Evolutionary conservation across 78 protist genomes (phyloP).

Genomic region (Speleostelium caveatum): DNA sequence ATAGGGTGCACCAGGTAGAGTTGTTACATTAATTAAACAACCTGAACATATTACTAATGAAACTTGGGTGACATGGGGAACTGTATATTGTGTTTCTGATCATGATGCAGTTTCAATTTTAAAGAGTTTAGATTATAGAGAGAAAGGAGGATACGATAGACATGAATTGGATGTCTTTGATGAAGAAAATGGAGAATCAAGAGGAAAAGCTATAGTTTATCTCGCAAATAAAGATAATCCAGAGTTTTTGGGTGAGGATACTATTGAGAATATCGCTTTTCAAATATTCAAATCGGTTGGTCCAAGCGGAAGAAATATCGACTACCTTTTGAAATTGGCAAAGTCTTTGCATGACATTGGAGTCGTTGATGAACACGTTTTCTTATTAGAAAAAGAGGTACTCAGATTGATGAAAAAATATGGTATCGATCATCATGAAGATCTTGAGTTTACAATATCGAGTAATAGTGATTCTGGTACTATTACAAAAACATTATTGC

Average conservation of each 20-base stretch:
- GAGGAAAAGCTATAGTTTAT: conserved; percentile 73
- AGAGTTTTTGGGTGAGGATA: conserved; percentile 40
- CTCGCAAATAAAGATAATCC: conserved; percentile 49
- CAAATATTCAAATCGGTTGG: conserved; percentile 64
- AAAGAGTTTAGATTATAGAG: conserved; percentile 76
- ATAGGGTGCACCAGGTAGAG: conserved; percentile 77
- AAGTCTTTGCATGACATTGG: conserved; percentile 43
- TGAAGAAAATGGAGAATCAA: neutral
- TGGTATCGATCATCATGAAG: neutral
- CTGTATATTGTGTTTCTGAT: conserved; percentile 59
- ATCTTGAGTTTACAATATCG: neutral
- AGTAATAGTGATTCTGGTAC: neutral
- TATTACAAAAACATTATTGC: neutral
- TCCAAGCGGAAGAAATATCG: conserved; percentile 77
- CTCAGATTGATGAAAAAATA: conserved; percentile 23
- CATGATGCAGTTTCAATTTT: conserved; percentile 47
- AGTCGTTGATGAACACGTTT: conserved; percentile 69
- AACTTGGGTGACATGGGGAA: conserved; percentile 73
- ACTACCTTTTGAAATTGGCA: conserved; percentile 69
- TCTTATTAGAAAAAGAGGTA: conserved; percentile 17
- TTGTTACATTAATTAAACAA: conserved; percentile 77
- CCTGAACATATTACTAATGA: conserved; percentile 39
- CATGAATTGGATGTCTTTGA: conserved; percentile 39
- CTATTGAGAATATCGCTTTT: conserved; percentile 44
- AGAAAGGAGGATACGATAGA: conserved; percentile 83